Conservation (phyloP, 345 rosid genomes). For the Draba incana region DNA sequence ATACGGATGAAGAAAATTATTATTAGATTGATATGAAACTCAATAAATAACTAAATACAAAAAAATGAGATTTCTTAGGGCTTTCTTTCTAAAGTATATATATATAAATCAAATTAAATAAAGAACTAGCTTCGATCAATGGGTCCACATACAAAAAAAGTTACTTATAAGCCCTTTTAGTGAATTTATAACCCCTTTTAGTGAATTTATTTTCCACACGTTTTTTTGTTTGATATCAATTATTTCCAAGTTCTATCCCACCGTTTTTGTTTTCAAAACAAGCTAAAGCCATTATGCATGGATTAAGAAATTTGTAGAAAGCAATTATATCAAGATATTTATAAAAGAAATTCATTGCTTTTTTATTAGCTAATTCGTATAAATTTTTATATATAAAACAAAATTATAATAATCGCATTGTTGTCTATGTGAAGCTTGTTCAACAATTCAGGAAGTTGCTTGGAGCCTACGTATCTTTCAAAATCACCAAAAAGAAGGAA, state of each 20-base stretch:
- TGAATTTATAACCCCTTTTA: slow-evolving; percentile 25
- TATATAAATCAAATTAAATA: slow-evolving; percentile 20
- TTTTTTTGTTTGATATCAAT: slow-evolving; percentile 26
- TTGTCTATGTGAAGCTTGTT: slow-evolving; percentile 54
- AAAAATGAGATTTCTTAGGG: slow-evolving; percentile 25
- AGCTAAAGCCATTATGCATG: not conserved
- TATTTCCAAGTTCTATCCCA: slow-evolving; percentile 26
- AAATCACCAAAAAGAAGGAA: slow-evolving; percentile 42
- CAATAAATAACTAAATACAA: not conserved
- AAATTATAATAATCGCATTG: slow-evolving; percentile 22
- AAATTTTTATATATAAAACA: not conserved
- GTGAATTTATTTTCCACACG: slow-evolving; percentile 35
- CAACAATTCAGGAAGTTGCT: slow-evolving; percentile 60
- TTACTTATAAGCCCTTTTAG: slow-evolving; percentile 30
- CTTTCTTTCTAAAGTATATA: slow-evolving; percentile 15
- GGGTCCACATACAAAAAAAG: slow-evolving; percentile 35
- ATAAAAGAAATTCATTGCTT: too few species aligned
- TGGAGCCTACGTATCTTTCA: slow-evolving; percentile 74
- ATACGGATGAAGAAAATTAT: not conserved
- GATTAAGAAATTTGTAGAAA: too few species aligned
- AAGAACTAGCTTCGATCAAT: slow-evolving; percentile 11
- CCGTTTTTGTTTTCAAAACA: slow-evolving; percentile 10
- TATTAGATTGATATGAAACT: not conserved
- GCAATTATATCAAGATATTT: too few species aligned
- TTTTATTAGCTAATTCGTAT: too few species aligned